Percentiles rank a stretch among this genome's conserved stretches.
These are phyloP conservation scores for Mortierella sp. DNA, from an alignment of 371 early-diverging fungal species.

Conservation along the genomic window DNA sequence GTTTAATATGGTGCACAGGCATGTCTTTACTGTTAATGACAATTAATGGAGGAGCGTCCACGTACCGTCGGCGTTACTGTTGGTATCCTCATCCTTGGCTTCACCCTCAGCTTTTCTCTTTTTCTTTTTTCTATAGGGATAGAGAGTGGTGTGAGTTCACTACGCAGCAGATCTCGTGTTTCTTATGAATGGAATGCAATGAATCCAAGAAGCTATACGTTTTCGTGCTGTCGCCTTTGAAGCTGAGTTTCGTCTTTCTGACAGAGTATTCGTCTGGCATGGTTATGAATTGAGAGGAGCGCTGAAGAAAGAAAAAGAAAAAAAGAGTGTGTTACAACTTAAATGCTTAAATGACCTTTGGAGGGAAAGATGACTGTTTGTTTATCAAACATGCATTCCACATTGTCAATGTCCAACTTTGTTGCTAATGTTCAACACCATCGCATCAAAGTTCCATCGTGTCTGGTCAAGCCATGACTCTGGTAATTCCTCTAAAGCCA, in stretches of 20 bases:
- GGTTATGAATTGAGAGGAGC: slow-evolving; percentile 4
- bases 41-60: background rate
- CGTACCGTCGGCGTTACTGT: slow-evolving; percentile 58
- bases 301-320: background rate
- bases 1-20: background rate
- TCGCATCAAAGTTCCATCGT: slow-evolving; percentile 14
- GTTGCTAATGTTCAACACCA: slow-evolving; percentile 15
- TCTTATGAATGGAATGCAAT: background rate
- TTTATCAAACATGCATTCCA: background rate
- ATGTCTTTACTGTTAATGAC: background rate
- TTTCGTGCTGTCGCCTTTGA: slow-evolving; percentile 68
- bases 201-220: slow-evolving; percentile 3
- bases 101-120: slow-evolving; percentile 67
- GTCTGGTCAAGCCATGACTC: slow-evolving; percentile 23
- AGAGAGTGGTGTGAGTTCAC: background rate
- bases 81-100: slow-evolving; percentile 48
- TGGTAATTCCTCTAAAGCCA: slow-evolving; percentile 6
- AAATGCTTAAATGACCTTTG: background rate
- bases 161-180: background rate
- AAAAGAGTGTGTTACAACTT: background rate
- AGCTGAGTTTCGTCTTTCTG: slow-evolving; percentile 63
- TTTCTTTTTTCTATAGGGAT: slow-evolving; percentile 64
- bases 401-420: background rate
- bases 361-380: background rate
- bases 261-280: slow-evolving; percentile 55